Evolutionary conservation across 2,329 filamentous ascomycete genomes (phyloP), one percentile per base, ranked within the genome.

Genomic region (Penicillium brasilianum): DNA sequence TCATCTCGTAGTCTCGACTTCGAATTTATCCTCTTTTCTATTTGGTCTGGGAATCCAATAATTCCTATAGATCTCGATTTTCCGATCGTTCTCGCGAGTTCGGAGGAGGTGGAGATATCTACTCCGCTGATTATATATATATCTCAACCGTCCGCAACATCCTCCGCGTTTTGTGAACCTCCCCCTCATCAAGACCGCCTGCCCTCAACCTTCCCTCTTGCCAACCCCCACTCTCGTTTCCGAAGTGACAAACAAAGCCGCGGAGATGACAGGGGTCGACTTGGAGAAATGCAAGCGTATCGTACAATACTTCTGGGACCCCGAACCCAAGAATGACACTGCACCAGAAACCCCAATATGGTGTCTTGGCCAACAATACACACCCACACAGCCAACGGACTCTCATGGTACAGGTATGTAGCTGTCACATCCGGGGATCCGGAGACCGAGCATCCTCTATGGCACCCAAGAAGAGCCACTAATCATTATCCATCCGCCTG

Each of bases 231-330:
- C 44, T 28, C 28, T 43, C 22, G 43, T n/a, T 41, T 51, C 55
- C 32, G 30, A 37, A 49, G 34, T 46, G 44, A 39, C 14, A 50
- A 11, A 25, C 49, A 51, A 22, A 9, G 1, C 41, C 41, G 41
- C 9, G 53, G 61, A 65, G 68, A 88, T 90, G 87, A 84, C 84
- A 71, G 88, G 85, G 59, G 86, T 90, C 58, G 91, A 96, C 72
- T 81, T 96, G 62, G 87, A 90, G 68, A 89, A 90, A 68, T 88
- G 89, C 73, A 91, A 92, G 77, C 90, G 90, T 65, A 88, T 97
- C 69, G 89, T 97, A 62, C 91, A 94, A 78, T 92, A 91, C 80
- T 89, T 98, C 72, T 97, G 93, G 90, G 93, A 97, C 70, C 92
- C 93, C 0, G 88, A 93, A 66, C 93, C 93, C 6, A 87, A 85